Evolutionary conservation across 148 eudicot genomes (phyloP), one percentile per base, ranked within the genome.

Genomic region (Chenopodium suecicum): DNA sequence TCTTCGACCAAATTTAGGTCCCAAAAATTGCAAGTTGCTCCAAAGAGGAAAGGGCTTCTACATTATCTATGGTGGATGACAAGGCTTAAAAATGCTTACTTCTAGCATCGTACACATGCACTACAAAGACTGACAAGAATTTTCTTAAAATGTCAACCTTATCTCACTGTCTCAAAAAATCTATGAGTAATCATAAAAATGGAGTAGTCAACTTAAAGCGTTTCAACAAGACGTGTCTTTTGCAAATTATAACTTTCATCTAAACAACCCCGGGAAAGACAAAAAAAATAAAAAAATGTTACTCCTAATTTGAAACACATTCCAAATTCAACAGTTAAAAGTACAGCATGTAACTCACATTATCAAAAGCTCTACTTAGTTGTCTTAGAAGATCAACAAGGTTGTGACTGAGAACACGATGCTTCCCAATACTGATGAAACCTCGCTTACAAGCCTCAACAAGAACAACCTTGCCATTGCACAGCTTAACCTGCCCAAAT

Each of bases 301-400:
- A 41, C 44, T 41, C 44, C 19, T 32, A 34, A n/a, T 65, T 66
- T 44, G n/a, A 72, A 73, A 52, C 75, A 41, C 46, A 73, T 2
- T n/a, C 75, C 19, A 83, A 66, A 79, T 25, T 10, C 1, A 76
- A 34, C 54, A 75, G 41, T 52, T 48, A 69, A 75, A 46, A 83
- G 60, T 16, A 64, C 44, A 65, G 44, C 13, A 60, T 63, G 60
- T 47, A 79, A 80, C 97, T 82, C 82, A 97, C 99, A 86, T 91
- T 94, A 78, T 97, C 99, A 81, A 97, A 97, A 81, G 96, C 94
- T 86, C 99, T 84, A 84, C 98, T 97, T 62, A 92, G 90, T 74
- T 94, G 99, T 9, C 98, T 89, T 70, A 97, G 80, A 91, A 97
- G 81, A 88, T 94, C 99, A 81, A 97, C 94, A 84, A 97, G 96